These are phyloP conservation scores for Guyanaporus albipodus DNA, from an alignment of 768 basidiomycete genomes.

Conservation along the genomic window DNA sequence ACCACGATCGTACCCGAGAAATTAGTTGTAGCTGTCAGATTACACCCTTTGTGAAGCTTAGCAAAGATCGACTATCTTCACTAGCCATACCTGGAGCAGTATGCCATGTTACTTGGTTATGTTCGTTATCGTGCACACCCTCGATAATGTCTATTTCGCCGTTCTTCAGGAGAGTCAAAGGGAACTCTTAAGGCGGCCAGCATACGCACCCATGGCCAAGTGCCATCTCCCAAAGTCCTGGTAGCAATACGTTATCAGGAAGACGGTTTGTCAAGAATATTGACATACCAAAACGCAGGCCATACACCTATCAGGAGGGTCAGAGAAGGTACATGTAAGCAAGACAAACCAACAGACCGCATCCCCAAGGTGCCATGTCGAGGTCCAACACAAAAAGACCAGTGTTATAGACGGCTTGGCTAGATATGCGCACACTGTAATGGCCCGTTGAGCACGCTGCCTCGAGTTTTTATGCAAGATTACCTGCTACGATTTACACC, in stretches of 20 bases:
- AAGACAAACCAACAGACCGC: conserved; percentile 44
- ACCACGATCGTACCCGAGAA: conserved; percentile 66
- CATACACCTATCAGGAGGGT: conserved; percentile 52
- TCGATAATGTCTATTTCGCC: conserved; percentile 85
- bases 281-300: conserved; percentile 73
- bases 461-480: not conserved
- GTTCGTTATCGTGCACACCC: conserved; percentile 79
- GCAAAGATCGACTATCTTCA: not conserved
- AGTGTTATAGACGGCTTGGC: conserved; percentile 57
- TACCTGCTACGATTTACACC: conserved; percentile 64
- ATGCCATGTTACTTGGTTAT: conserved; percentile 84
- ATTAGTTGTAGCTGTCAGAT: conserved; percentile 47
- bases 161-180: conserved; percentile 37
- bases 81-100: conserved; percentile 50
- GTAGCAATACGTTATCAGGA: conserved; percentile 5
- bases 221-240: conserved; percentile 42
- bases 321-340: not conserved
- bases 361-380: conserved; percentile 84
- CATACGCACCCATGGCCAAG: conserved; percentile 60
- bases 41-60: conserved; percentile 45
- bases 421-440: conserved; percentile 72
- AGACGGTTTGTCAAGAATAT: not conserved
- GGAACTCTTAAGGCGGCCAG: not conserved
- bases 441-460: not conserved
- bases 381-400: conserved; percentile 85